phyloP scores from a whole-genome alignment of 2,329 filamentous ascomycete species.

The Phyllosticta capitalensis region DNA sequence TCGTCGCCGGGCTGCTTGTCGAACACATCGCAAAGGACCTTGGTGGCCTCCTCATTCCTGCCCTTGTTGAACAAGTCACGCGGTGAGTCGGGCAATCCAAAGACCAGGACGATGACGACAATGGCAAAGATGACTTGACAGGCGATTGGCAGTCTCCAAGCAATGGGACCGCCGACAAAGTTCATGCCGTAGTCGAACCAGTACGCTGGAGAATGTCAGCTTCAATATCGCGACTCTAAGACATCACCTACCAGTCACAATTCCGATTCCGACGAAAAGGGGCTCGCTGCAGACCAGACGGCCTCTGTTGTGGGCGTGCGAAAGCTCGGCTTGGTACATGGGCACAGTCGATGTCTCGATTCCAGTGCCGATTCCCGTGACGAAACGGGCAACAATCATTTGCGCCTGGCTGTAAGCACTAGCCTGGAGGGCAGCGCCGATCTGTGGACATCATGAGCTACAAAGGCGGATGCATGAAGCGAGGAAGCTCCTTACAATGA shows the following conservation, averaged over 20 bases:
- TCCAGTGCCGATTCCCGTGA: conserved; percentile 46
- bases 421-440: conserved; percentile 6
- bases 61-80: conserved; percentile 26
- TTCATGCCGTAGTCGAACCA: conserved; percentile 41
- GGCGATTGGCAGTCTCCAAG: conserved; percentile 43
- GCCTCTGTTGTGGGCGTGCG: conserved; percentile 48
- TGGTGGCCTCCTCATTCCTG: conserved; percentile 38
- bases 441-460: background rate
- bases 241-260: conserved; percentile 28
- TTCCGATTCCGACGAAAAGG: conserved; percentile 36
- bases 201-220: conserved; percentile 30
- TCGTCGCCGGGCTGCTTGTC: conserved; percentile 40
- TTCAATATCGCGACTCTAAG: background rate
- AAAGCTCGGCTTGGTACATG: conserved; percentile 45
- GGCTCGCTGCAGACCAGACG: conserved; percentile 50
- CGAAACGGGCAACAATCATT: conserved; percentile 42
- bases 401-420: conserved; percentile 20
- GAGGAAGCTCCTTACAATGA: background rate
- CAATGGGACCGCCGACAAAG: conserved; percentile 25
- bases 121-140: conserved; percentile 40
- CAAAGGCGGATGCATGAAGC: too few species aligned
- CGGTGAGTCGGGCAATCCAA: conserved; percentile 21
- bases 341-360: conserved; percentile 47
- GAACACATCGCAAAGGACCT: conserved; percentile 40
- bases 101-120: conserved; percentile 33